Evolutionary conservation across 495 filamentous ascomycete species (phyloP), one percentile per base, ranked within the genome.

Genomic region (Penicillium chermesinum): DNA sequence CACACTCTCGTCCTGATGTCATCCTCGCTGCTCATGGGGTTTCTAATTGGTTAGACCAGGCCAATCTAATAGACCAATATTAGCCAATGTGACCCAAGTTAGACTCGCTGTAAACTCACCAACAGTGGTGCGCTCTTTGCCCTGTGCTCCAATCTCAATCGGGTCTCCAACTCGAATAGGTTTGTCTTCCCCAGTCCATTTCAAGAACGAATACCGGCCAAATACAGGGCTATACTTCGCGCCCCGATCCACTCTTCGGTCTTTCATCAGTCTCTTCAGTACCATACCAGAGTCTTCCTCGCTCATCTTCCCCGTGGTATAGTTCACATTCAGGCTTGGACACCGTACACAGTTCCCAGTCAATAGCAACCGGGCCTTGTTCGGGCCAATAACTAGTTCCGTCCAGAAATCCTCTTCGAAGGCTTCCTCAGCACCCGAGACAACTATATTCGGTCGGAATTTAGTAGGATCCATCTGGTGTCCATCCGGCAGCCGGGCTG

Each of bases 321-420:
- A 95, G 61, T 95, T 88, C 42, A 95, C 79, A 67, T 95, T 94
- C 53, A 95, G 63, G 45, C 83, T 87, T 38, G 67, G 63, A 59
- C 91, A 96, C 12, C 91, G 72, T n/a, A 73, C 75, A 61, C 90
- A 96, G 59, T 95, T 95, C 18, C 82, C 83, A 27, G 83, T 88
- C 43, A 91, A 59, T 7, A 78, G 58, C 4, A 93, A 65, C 13
- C 72, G 66, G 13, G 65, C 48, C 18, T 16, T 43, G 9, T 48
- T 38, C 7, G 38, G 10, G 6, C 55, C 41, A 18, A 89, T 55
- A 2, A 52, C 49, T 21, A 89, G 58, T 57, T 86, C 83, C 8
- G 72, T 81, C 91, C 91, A 97, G 60, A 79, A 93, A 52, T 96
- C 91, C 57, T 97, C 91, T 15, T 89, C 90, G 65, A 79, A 97